A percentile compares a stretch with the other conserved stretches of the same genome.
These are phyloP conservation scores for Delitschia confertaspora DNA, from an alignment of 495 filamentous ascomycete genomes.

Conservation along the genomic window DNA sequence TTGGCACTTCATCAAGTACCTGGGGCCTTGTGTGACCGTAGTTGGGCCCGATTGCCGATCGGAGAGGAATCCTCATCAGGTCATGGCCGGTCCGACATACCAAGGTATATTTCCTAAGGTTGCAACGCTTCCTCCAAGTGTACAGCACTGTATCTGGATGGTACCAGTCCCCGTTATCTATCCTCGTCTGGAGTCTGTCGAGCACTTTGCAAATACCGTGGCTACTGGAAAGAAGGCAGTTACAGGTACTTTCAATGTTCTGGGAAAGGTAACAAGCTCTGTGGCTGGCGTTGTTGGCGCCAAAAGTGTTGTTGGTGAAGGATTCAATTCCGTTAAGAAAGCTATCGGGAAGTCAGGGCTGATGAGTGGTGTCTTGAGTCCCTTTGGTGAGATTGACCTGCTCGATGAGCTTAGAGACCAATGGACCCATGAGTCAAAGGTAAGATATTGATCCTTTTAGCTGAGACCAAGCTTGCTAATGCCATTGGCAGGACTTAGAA, in stretches of 20 bases:
- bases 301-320: conserved; percentile 79
- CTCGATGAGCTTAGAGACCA: conserved; percentile 89
- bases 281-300: conserved; percentile 92
- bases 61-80: conserved; percentile 80
- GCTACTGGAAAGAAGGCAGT: conserved; percentile 94
- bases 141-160: conserved; percentile 97
- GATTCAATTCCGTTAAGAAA: conserved; percentile 89
- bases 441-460: conserved; percentile 24
- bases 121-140: conserved; percentile 78
- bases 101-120: conserved; percentile 95
- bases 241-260: conserved; percentile 86
- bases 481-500: conserved; percentile 62
- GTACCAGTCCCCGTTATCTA: conserved; percentile 83
- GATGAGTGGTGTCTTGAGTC: conserved; percentile 88
- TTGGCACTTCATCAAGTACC: conserved; percentile 96
- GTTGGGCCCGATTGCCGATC: conserved; percentile 86
- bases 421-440: conserved; percentile 97
- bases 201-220: conserved; percentile 79
- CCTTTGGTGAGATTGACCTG: conserved; percentile 95
- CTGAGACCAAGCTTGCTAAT: neutral
- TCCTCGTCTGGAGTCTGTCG: conserved; percentile 81
- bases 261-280: conserved; percentile 88
- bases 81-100: conserved; percentile 93
- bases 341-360: conserved; percentile 89
- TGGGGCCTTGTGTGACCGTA: conserved; percentile 83